These are phyloP conservation scores for Syzygium grande DNA, from an alignment of 345 rosid genomes.

Conservation along the genomic window DNA sequence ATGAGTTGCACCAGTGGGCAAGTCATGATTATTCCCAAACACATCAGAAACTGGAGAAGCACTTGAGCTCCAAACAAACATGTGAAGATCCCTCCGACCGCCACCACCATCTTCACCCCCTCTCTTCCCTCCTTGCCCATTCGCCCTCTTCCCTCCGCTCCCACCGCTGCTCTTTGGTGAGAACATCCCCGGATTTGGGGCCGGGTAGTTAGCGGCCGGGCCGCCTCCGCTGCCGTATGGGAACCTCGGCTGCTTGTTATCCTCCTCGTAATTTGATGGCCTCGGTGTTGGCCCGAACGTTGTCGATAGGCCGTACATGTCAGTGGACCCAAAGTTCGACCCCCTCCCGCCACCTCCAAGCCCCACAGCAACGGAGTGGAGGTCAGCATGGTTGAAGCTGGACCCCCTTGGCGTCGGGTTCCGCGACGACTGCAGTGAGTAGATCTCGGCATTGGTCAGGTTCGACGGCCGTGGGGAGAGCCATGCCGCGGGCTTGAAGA, in stretches of 20 bases:
- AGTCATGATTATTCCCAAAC: constrained; percentile 46
- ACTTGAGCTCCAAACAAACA: constrained; percentile 99
- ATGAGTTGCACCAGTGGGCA: not conserved
- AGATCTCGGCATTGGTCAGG: constrained; percentile 43
- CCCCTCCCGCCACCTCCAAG: constrained; percentile 16
- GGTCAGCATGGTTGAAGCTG: constrained; percentile 63
- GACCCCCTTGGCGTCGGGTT: constrained; percentile 43
- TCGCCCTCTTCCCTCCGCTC: constrained; percentile 7
- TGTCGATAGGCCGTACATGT: constrained; percentile 68
- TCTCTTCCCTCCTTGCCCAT: constrained; percentile 1
- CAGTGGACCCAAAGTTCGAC: constrained; percentile 85
- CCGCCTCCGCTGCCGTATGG: constrained; percentile 48
- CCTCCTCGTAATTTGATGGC: constrained; percentile 83
- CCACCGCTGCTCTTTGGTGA: constrained; percentile 17
- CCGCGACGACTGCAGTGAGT: constrained; percentile 32
- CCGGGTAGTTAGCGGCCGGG: constrained; percentile 39
- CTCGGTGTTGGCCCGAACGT: constrained; percentile 79
- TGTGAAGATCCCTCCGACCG: constrained; percentile 78
- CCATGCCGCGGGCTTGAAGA: constrained; percentile 1
- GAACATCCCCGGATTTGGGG: constrained; percentile 79
- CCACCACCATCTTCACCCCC: constrained; percentile 32
- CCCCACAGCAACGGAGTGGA: constrained; percentile 37
- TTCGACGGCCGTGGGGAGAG: constrained; percentile 40
- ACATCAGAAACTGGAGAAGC: constrained; percentile 88
- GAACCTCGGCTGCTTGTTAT: constrained; percentile 9